These are phyloP conservation scores for Larix kaempferi DNA, from an alignment of 75 land plant genomes.

Conservation along the genomic window DNA sequence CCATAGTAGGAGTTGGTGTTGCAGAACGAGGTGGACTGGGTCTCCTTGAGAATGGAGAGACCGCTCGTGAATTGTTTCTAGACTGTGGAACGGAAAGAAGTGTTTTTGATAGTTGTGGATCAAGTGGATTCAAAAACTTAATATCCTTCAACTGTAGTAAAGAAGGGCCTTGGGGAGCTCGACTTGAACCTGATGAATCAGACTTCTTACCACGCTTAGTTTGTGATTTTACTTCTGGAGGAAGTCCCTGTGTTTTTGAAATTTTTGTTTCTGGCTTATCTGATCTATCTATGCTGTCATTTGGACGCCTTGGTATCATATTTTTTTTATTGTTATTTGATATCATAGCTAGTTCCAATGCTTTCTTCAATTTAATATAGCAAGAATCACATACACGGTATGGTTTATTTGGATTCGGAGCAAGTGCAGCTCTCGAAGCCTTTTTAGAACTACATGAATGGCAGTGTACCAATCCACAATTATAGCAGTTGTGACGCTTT, in stretches of 20 bases:
- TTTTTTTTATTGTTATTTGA: conserved; percentile 22
- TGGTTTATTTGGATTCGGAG: conserved; percentile 55
- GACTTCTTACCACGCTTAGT: conserved; percentile 10
- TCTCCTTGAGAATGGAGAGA: conserved; percentile 62
- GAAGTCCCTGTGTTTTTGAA: conserved; percentile 21
- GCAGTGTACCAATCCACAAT: conserved; percentile 57
- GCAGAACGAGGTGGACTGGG: conserved; percentile 68
- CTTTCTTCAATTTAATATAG: conserved; percentile 45
- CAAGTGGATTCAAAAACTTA: conserved; percentile 36
- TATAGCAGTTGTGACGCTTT: conserved; percentile 63
- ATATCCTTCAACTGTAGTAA: conserved; percentile 39
- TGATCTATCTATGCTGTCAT: conserved; percentile 48
- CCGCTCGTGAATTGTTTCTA: conserved; percentile 24
- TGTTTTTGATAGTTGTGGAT: conserved; percentile 41
- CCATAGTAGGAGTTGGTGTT: conserved; percentile 34
- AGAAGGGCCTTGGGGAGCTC: conserved; percentile 35
- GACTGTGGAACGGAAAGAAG: conserved; percentile 28
- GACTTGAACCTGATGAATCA: conserved; percentile 3
- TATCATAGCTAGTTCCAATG: conserved; percentile 27
- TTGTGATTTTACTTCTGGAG: conserved; percentile 3
- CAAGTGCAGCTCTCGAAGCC: conserved; percentile 46
- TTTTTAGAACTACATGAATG: conserved; percentile 62
- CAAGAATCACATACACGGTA: conserved; percentile 76
- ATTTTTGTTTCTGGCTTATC: conserved; percentile 42
- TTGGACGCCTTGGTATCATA: conserved; percentile 29